phyloP scores from a whole-genome alignment of 1,284 basidiomycete genomes.

The Erythrobasidium hasegawianum region DNA sequence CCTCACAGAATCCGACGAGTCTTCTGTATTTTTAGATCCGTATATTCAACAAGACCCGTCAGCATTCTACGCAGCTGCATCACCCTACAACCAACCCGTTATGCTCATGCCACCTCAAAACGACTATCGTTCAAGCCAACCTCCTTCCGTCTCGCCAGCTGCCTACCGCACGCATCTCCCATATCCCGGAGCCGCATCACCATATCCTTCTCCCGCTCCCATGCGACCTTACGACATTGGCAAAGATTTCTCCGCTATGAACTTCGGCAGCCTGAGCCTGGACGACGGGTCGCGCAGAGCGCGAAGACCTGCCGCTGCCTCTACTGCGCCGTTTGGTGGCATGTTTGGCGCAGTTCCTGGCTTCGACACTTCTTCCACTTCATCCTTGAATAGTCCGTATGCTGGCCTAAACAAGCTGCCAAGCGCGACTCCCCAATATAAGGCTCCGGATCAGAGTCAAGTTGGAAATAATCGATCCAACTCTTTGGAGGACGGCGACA shows the following conservation, averaged over 20 bases:
- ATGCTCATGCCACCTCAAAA: slow-evolving; percentile 28
- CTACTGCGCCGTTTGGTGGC: slow-evolving; percentile 27
- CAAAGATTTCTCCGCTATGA: slow-evolving; percentile 25
- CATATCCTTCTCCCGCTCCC: slow-evolving; percentile 18
- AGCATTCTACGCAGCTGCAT: slow-evolving; percentile 39
- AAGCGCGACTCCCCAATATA: background rate
- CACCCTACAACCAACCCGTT: slow-evolving; percentile 40
- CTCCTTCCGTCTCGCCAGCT: slow-evolving; percentile 1
- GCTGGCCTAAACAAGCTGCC: background rate
- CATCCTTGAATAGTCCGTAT: background rate
- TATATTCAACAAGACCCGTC: slow-evolving; percentile 44
- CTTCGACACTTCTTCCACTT: slow-evolving; percentile 3
- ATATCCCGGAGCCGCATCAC: slow-evolving; percentile 13
- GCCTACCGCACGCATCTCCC: slow-evolving; percentile 3
- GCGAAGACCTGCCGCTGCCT: background rate
- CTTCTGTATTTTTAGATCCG: slow-evolving; percentile 39
- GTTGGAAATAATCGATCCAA: background rate
- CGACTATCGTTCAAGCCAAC: slow-evolving; percentile 18
- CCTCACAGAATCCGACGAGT: slow-evolving; percentile 10
- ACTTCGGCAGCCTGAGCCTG: slow-evolving; percentile 8
- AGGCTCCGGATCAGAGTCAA: background rate
- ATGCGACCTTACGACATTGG: slow-evolving; percentile 31
- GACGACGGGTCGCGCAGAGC: slow-evolving; percentile 15
- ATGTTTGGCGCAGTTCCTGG: slow-evolving; percentile 31
- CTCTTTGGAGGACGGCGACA: background rate